Conservation (phyloP, 2,329 filamentous ascomycete species). For the Phaeosphaeriaceae sp. region DNA sequence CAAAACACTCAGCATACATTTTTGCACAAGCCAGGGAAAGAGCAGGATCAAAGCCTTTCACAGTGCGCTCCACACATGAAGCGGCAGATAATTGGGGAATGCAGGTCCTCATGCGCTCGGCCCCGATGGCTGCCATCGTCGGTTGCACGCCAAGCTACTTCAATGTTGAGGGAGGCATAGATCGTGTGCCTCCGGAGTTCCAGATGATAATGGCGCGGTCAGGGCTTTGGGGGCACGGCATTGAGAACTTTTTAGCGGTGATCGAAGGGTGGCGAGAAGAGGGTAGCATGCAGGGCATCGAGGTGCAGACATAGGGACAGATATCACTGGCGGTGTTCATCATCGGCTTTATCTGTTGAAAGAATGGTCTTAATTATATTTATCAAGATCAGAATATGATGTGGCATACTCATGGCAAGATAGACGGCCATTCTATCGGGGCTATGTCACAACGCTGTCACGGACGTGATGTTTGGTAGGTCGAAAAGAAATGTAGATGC, state of each 20-base stretch:
- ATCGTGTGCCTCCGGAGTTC: conserved; percentile 18
- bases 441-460: too few species aligned
- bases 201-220: conserved; percentile 20
- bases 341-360: too few species aligned
- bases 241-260: conserved; percentile 22
- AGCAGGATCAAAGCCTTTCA: conserved; percentile 13
- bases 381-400: too few species aligned
- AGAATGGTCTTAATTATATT: too few species aligned
- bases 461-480: too few species aligned
- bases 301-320: background rate
- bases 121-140: conserved; percentile 16
- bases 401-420: too few species aligned
- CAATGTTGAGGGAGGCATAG: conserved; percentile 26
- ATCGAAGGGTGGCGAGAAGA: conserved; percentile 18
- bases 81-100: conserved; percentile 23
- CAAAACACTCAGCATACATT: conserved; percentile 23
- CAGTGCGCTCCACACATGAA: conserved; percentile 11
- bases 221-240: conserved; percentile 24
- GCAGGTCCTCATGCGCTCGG: conserved; percentile 17
- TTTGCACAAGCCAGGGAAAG: conserved; percentile 11
- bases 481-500: too few species aligned
- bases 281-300: conserved; percentile 1
- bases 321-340: too few species aligned
- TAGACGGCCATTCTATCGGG: too few species aligned
- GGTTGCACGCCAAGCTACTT: conserved; percentile 28